phyloP scores from a whole-genome alignment of 176 grass and related monocot species.

The Musa schizocarpa region DNA sequence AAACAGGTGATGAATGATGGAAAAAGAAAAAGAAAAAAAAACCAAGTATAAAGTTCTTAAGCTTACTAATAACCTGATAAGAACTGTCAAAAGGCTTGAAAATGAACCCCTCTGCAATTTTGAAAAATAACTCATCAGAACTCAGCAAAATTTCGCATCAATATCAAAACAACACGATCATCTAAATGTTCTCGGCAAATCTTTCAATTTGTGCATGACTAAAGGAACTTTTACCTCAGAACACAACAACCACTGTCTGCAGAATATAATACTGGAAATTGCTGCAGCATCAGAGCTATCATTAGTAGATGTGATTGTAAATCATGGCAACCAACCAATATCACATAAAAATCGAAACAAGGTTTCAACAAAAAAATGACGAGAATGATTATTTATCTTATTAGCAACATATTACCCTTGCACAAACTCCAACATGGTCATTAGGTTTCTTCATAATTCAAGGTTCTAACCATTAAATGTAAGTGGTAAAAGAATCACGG shows the following conservation, averaged over 20 bases:
- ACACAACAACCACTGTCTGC: constrained; percentile 32
- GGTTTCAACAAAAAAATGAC: neutral
- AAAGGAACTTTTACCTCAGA: constrained; percentile 31
- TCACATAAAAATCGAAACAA: neutral
- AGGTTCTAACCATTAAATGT: too few relatives aligned
- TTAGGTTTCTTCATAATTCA: too few relatives aligned
- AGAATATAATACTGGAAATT: constrained; percentile 46
- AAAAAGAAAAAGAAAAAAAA: constrained; percentile 6
- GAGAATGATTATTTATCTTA: neutral
- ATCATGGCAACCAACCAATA: neutral
- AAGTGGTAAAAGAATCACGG: too few relatives aligned
- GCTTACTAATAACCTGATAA: constrained; percentile 42
- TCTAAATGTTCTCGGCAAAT: constrained; percentile 3
- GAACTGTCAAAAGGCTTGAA: constrained; percentile 35
- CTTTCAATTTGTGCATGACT: neutral
- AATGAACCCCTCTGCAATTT: constrained; percentile 36
- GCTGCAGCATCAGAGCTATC: constrained; percentile 34
- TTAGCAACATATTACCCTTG: neutral
- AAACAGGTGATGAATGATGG: neutral
- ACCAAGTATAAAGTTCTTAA: constrained; percentile 9
- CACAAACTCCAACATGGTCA: too few relatives aligned
- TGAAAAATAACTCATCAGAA: neutral
- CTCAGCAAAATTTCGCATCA: neutral
- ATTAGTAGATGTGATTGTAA: constrained; percentile 3
- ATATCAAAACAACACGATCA: neutral